These are phyloP conservation scores for Apiospora pterosperma DNA, from an alignment of 2,329 filamentous ascomycete genomes.

Conservation along the genomic window DNA sequence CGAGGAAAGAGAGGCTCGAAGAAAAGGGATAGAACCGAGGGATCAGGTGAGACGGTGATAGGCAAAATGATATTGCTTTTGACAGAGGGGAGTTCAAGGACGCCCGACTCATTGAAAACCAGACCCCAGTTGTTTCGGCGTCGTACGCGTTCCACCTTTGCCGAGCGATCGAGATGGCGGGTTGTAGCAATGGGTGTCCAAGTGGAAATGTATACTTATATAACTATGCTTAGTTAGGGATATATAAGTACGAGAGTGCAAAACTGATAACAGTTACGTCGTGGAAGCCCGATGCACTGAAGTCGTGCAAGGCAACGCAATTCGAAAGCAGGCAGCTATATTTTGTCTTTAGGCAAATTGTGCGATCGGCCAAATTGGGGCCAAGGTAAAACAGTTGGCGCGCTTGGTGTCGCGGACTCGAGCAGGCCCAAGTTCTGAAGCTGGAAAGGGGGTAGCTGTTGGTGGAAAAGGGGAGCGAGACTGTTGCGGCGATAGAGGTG, in stretches of 20 bases:
- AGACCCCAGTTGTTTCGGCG: neutral
- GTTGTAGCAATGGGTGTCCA: neutral
- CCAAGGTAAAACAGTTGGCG: constrained; percentile 1
- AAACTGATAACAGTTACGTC: neutral
- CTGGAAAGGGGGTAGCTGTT: neutral
- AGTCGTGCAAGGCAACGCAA: neutral
- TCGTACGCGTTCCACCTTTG: neutral
- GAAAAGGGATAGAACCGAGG: neutral
- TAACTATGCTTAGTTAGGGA: neutral
- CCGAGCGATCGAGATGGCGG: neutral
- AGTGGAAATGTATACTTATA: neutral
- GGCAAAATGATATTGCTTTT: neutral
- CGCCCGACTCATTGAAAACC: neutral
- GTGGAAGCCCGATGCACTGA: neutral
- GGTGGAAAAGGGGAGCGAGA: neutral
- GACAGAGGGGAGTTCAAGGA: neutral
- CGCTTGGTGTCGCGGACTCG: neutral
- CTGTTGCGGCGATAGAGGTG: neutral
- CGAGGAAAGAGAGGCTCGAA: neutral
- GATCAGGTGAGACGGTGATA: neutral
- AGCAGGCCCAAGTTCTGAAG: neutral
- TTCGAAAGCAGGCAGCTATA: neutral
- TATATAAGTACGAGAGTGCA: neutral
- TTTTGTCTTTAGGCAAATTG: neutral
- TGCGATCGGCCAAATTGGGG: neutral